Evolutionary conservation across 1,284 basidiomycete species (phyloP).

Genomic region (Moniliella sp.): DNA sequence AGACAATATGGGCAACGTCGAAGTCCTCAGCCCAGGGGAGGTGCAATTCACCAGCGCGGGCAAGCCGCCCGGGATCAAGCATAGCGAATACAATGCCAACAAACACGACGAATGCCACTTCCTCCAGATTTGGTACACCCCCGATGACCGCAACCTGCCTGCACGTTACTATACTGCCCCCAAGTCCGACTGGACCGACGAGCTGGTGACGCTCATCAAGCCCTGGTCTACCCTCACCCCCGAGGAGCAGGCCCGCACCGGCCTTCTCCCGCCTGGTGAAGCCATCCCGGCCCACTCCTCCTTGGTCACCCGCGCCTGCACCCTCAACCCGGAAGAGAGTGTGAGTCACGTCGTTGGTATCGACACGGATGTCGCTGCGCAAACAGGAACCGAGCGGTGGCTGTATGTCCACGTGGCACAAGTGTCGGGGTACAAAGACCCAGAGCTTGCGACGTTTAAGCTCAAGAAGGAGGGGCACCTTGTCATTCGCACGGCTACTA

Average conservation of each 20-base stretch:
- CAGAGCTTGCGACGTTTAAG: background rate
- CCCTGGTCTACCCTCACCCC: slow-evolving; percentile 7
- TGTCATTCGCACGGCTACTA: background rate
- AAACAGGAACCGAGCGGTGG: slow-evolving; percentile 8
- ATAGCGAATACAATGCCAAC: slow-evolving; percentile 50
- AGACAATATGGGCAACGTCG: slow-evolving; percentile 66
- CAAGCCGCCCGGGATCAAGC: slow-evolving; percentile 59
- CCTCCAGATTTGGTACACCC: slow-evolving; percentile 20
- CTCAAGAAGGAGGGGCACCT: background rate
- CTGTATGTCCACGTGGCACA: slow-evolving; percentile 14
- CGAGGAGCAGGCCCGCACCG: slow-evolving; percentile 5
- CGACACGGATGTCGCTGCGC: slow-evolving; percentile 5
- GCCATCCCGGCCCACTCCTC: slow-evolving; percentile 12
- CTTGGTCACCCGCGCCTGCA: slow-evolving; percentile 9
- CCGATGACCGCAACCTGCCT: slow-evolving; percentile 5
- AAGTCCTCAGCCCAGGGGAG: slow-evolving; percentile 64
- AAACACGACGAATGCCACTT: slow-evolving; percentile 34
- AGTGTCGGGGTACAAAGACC: background rate
- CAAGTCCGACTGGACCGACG: slow-evolving; percentile 7
- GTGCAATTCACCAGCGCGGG: slow-evolving; percentile 75
- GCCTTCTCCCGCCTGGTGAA: slow-evolving; percentile 8
- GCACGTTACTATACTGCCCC: slow-evolving; percentile 17
- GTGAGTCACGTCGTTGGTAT: slow-evolving; percentile 10
- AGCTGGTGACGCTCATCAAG: slow-evolving; percentile 16
- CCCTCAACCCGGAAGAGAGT: slow-evolving; percentile 6